Evolutionary conservation across 768 basidiomycete species (phyloP), one percentile per base, ranked within the genome.

Genomic region (Suillus hirtellus): DNA sequence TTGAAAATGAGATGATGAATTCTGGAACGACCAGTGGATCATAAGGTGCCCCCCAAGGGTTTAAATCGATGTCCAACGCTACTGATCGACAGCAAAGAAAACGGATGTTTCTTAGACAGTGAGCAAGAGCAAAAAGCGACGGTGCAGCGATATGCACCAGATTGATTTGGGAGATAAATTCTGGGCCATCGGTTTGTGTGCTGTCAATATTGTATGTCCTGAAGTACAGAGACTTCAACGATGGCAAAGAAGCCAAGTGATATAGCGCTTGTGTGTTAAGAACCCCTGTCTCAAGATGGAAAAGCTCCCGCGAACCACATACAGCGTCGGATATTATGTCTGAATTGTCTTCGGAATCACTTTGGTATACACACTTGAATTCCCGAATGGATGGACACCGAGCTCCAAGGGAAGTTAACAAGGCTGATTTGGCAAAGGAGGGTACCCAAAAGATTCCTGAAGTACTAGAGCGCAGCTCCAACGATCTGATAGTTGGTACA

Each of bases 181-280:
- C n/a, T n/a, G 53, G 53, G 53, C 3, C 4, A n/a, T 37, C n/a
- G 35, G n/a, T 12, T 35, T 54, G 35, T 12, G n/a, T 37, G n/a
- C 10, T n/a, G 12, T 54, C 6, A 3, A 54, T 35, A 11, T 37
- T n/a, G 11, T 35, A 2, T 19, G n/a, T 14, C n/a, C 53, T 54
- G 35, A 37, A 54, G 53, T 37, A 7, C 12, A 54, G 53, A 37
- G 34, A 37, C 53, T 54, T 37, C 53, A 54, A 37, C 12, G 19
- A 54, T 6, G 53, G 12, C 34, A 54, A 54, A 35, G 53, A 54
- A 37, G 53, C 35, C 53, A 54, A 21, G 53, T 54, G 35, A 21
- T 8, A n/a, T n/a, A 54, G 35, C 6, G 53, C n/a, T 37, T 14
- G 53, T 54, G 11, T 14, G 34, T 54, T 21, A 54, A 37, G 34